Evolutionary conservation across 352 stramenopile species (phyloP).

Genomic region (Phytophthora rubi): DNA sequence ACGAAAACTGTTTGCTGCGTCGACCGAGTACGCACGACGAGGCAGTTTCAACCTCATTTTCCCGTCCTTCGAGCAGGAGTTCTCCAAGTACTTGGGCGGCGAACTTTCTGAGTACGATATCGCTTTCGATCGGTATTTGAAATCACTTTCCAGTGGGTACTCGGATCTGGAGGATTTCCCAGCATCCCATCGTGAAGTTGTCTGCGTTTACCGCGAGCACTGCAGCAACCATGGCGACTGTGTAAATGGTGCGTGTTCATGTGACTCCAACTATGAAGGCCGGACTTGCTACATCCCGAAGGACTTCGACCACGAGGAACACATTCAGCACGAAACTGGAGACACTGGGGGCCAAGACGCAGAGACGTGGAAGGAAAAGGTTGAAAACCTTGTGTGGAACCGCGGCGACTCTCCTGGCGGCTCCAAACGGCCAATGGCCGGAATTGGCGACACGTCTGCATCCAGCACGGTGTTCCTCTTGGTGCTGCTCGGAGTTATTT

Average conservation of each 20-base stretch:
- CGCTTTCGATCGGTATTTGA: slow-evolving; percentile 78
- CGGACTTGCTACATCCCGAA: slow-evolving; percentile 84
- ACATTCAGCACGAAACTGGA: slow-evolving; percentile 30
- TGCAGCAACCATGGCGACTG: slow-evolving; percentile 86
- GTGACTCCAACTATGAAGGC: slow-evolving; percentile 77
- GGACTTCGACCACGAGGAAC: slow-evolving; percentile 48
- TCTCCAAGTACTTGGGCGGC: slow-evolving; percentile 63
- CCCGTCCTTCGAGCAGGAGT: slow-evolving; percentile 64
- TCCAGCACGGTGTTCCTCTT: slow-evolving; percentile 48
- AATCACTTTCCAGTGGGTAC: slow-evolving; percentile 63
- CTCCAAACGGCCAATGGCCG: slow-evolving; percentile 32
- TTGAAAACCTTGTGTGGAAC: slow-evolving; percentile 64
- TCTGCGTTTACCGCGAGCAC: slow-evolving; percentile 82
- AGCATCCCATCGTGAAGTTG: slow-evolving; percentile 46
- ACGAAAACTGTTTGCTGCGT: slow-evolving; percentile 54
- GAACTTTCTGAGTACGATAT: slow-evolving; percentile 68
- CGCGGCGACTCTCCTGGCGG: slow-evolving; percentile 31
- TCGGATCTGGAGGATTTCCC: slow-evolving; percentile 49
- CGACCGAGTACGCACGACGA: slow-evolving; percentile 71
- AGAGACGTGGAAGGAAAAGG: slow-evolving; percentile 71
- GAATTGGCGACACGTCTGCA: slow-evolving; percentile 37
- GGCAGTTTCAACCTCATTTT: slow-evolving; percentile 76
- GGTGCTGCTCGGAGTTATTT: slow-evolving; percentile 50
- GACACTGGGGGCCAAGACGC: slow-evolving; percentile 36
- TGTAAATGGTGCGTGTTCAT: slow-evolving; percentile 79